phyloP scores from a whole-genome alignment of 2,329 filamentous ascomycete species.

The Aspergillus calidoustus region DNA sequence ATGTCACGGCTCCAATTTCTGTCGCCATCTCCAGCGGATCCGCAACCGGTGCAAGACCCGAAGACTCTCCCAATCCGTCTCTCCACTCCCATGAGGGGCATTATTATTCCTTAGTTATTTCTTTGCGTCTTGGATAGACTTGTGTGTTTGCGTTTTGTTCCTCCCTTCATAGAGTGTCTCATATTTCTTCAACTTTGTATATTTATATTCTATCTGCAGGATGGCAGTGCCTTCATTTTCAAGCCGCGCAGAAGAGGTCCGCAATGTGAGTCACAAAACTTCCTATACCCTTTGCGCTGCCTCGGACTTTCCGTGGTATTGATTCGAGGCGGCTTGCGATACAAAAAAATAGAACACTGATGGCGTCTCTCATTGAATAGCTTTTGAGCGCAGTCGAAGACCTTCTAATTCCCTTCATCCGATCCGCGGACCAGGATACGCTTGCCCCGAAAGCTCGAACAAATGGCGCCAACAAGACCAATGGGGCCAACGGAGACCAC shows the following conservation, averaged over 20 bases:
- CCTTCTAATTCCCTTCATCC: constrained; percentile 51
- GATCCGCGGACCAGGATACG: constrained; percentile 44
- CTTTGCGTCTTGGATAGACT: background rate
- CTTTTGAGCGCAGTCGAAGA: constrained; percentile 47
- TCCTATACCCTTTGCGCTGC: background rate
- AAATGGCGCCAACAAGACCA: constrained; percentile 27
- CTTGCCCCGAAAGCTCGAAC: constrained; percentile 16
- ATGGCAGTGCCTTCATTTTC: constrained; percentile 31
- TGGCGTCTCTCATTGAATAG: constrained; percentile 25
- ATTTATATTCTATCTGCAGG: constrained; percentile 6
- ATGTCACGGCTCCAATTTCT: constrained; percentile 20
- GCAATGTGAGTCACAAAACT: constrained; percentile 40
- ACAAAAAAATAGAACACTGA: constrained; percentile 8
- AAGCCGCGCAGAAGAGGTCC: constrained; percentile 47
- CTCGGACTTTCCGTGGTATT: background rate
- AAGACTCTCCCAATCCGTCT: background rate
- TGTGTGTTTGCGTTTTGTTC: constrained; percentile 5
- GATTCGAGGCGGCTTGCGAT: background rate
- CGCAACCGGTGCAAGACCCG: constrained; percentile 12
- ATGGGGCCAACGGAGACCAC: constrained; percentile 51
- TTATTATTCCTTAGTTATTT: constrained; percentile 1
- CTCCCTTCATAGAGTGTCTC: constrained; percentile 1
- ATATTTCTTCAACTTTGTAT: background rate
- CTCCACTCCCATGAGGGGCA: background rate
- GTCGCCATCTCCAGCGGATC: constrained; percentile 21